Conservation (phyloP, 2,329 filamentous ascomycete genomes). For the Talaromyces funiculosus region DNA sequence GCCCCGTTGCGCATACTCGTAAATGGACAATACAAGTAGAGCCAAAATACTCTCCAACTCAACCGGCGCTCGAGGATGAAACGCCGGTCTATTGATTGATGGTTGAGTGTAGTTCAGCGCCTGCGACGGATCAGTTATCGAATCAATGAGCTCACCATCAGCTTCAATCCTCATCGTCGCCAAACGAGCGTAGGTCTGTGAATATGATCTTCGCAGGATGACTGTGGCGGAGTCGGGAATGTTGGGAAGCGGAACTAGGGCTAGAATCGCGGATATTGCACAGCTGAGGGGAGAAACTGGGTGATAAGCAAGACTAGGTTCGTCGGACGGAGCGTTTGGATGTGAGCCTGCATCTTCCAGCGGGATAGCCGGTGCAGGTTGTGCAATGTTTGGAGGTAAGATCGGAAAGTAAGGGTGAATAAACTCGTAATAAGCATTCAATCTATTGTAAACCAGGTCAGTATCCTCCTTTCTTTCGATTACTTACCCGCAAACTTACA, state of each 20-base stretch:
- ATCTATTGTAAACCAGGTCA: constrained; percentile 21
- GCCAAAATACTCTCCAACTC: constrained; percentile 40
- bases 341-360: constrained; percentile 28
- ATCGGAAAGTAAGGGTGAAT: constrained; percentile 44
- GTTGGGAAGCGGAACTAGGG: constrained; percentile 38
- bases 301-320: constrained; percentile 29
- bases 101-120: constrained; percentile 31
- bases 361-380: constrained; percentile 28
- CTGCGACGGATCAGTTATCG: constrained; percentile 35
- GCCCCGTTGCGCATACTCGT: constrained; percentile 43
- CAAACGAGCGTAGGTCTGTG: constrained; percentile 36
- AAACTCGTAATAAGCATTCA: constrained; percentile 44
- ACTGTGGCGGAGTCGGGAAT: constrained; percentile 34
- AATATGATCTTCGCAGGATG: constrained; percentile 33
- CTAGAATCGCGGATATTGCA: constrained; percentile 39
- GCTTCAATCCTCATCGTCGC: constrained; percentile 36
- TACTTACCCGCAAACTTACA: constrained; percentile 25
- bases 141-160: constrained; percentile 39
- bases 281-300: constrained; percentile 40
- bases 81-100: constrained; percentile 27
- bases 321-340: constrained; percentile 26
- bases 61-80: constrained; percentile 37
- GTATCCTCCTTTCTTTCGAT: not conserved
- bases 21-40: constrained; percentile 39
- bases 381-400: constrained; percentile 33